Evolutionary conservation across 2,329 filamentous ascomycete species (phyloP), one percentile per base, ranked within the genome.

Genomic region (Scopulariopsis brevicaulis): DNA sequence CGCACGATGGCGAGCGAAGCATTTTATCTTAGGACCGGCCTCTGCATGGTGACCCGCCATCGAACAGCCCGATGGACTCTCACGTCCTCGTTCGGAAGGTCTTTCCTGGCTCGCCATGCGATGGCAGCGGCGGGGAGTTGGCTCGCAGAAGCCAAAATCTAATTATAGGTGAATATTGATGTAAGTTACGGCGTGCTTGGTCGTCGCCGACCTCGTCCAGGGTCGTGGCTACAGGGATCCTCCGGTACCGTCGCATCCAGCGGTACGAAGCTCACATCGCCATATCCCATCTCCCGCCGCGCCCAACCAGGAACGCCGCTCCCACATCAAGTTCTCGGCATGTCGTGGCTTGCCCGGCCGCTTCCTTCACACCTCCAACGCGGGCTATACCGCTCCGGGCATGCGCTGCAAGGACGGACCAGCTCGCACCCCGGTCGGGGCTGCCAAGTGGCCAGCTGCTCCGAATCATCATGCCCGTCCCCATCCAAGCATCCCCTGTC

Each of bases 131-230:
- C 8, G n/a, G 50, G 22, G 7, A 28, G 46, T 18, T 25, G 43
- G 25, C 55, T 34, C 25, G 55, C 28, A 50, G 55, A 34, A 56
- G 55, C 37, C 43, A 51, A 51, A 56, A 57, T 57, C 55, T 57
- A 57, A 57, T 53, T 52, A 53, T 57, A 57, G 55, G 48, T 20
- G 14, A 56, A 22, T 57, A 57, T 57, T 57, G 55, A 57, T 43
- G 55, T 53, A 12, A 10, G n/a, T 50, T 50, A 3, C n/a, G 20
- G 7, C 8, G 22, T 1, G 20, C 22, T 24, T 50, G 20, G 20
- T 24, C 11, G 20, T 20, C 20, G 22, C 22, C 4, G 8, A 14
- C 46, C 8, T 11, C 46, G 7, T 14, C 52, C n/a, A 53, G 25
- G 52, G 37, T 55, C 18, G 18, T 55, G 12, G 18, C 14, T 37